These are phyloP conservation scores for Pseudogymnoascus sp. DNA, from an alignment of 2,329 filamentous ascomycete species.

Conservation along the genomic window DNA sequence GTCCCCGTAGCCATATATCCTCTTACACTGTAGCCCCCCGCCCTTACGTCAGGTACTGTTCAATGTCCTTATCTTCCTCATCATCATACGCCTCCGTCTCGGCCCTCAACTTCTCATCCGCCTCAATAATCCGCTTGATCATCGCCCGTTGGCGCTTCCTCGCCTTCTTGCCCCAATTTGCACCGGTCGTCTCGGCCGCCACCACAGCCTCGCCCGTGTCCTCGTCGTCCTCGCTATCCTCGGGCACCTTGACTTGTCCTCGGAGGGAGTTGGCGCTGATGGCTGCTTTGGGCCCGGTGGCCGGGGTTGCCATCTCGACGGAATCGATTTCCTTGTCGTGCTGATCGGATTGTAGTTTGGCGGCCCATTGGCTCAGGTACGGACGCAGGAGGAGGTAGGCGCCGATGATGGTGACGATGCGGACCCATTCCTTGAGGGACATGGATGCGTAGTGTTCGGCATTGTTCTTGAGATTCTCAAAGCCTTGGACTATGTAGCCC, in stretches of 20 bases:
- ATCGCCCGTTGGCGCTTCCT: conserved; percentile 59
- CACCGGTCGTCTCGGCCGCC: conserved; percentile 29
- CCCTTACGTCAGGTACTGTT: conserved; percentile 56
- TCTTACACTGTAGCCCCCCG: conserved; percentile 14
- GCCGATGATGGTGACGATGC: conserved; percentile 62
- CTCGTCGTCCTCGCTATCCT: conserved; percentile 43
- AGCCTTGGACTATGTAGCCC: neutral
- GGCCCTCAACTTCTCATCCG: conserved; percentile 44
- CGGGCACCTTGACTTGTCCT: conserved; percentile 43
- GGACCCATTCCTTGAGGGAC: conserved; percentile 50
- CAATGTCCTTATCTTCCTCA: conserved; percentile 66
- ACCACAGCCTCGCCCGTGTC: conserved; percentile 37
- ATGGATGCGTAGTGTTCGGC: conserved; percentile 26
- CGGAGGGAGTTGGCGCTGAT: conserved; percentile 58
- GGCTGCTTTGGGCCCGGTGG: conserved; percentile 36
- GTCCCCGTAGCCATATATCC: neutral
- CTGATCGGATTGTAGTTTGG: conserved; percentile 53
- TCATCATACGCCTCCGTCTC: conserved; percentile 48
- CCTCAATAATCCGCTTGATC: conserved; percentile 55
- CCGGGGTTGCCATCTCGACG: conserved; percentile 33
- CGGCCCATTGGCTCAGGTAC: conserved; percentile 60
- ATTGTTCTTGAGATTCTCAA: conserved; percentile 6
- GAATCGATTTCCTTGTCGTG: conserved; percentile 42
- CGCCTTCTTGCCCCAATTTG: conserved; percentile 61
- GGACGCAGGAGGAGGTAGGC: conserved; percentile 67